Evolutionary conservation across 805 yeast species (phyloP).

Genomic region (Saccharomycopsis schoenii): DNA sequence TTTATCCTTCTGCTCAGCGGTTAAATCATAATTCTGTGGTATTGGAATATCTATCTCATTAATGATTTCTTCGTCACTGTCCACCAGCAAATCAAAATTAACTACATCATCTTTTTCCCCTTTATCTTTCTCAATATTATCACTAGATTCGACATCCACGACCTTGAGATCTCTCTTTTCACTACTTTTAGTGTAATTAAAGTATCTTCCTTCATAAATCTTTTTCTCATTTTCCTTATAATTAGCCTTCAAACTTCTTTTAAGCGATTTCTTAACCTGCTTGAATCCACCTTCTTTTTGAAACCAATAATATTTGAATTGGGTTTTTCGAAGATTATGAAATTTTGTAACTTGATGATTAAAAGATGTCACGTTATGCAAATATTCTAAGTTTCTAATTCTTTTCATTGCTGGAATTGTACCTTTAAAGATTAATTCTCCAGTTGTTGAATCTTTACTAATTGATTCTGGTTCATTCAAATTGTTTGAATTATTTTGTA

Average conservation of each 20-base stretch:
- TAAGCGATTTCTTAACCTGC: slow-evolving; percentile 6
- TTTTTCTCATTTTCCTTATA: neutral
- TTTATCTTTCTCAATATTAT: neutral
- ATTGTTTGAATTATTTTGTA: slow-evolving; percentile 1
- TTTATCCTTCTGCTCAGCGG: neutral
- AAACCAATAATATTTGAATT: slow-evolving; percentile 19
- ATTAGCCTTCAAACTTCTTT: neutral
- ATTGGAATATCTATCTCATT: slow-evolving; percentile 5
- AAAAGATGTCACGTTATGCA: slow-evolving; percentile 14
- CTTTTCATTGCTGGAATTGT: slow-evolving; percentile 3
- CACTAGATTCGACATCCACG: too few relatives aligned
- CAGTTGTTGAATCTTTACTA: neutral
- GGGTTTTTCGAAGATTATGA: slow-evolving; percentile 5
- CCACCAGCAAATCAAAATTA: slow-evolving; percentile 9
- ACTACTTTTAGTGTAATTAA: slow-evolving; percentile 5
- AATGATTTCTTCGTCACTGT: slow-evolving; percentile 14
- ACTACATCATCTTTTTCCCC: neutral
- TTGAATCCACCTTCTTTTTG: slow-evolving; percentile 15
- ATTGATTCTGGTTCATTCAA: neutral
- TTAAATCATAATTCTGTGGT: slow-evolving; percentile 1
- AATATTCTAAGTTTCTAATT: slow-evolving; percentile 12
- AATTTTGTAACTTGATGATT: slow-evolving; percentile 13
- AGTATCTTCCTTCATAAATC: slow-evolving; percentile 6
- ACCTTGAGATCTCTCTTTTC: neutral
- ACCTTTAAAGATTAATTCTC: slow-evolving; percentile 1